Base-by-base conservation (phyloP, 768 basidiomycete species). In the Hericium coralloides region DNA sequence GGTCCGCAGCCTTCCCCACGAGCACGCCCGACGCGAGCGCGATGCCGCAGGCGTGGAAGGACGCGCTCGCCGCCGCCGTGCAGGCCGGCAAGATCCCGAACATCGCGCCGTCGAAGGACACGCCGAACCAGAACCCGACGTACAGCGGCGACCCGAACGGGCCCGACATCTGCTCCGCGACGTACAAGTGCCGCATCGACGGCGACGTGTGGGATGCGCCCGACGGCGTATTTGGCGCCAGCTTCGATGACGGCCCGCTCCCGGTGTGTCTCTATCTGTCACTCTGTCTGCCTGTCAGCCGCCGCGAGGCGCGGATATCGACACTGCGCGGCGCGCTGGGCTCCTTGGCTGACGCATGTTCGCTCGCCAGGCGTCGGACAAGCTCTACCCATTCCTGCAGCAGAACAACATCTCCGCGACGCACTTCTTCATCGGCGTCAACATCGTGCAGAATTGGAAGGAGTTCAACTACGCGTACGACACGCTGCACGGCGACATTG, bases 211-310 rank as follows among this genome's bases (percentile, higher is more conserved):
- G 85, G 82, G 82, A 94, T 59, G 88, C 86, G 0, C 92, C 93
- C 0, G 68, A 77, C 31, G 87, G 89, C 8, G 71, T 77, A 53
- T 72, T 90, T 53, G 88, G 74, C 2, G 72, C 82, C 55, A 76
- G 81, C 50, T 92, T 92, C 65, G 92, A 94, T 65, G 92, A 93
- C 65, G 92, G 92, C 0, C 92, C 92, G 0, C 72, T 77, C 15
- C 71, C 75, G 1, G 78, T 79, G 72, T 64, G 39, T 54, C 14
- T 36, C 48, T 22, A 41, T 55, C 17, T 50, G n/a, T n/a, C 38
- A 22, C 26, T 47, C 23, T 53, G 4, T n/a, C 25, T 55, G 26
- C 37, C 49, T 39, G 56, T 36, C 47, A 31, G 31, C 22, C 22
- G 38, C n/a, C 37, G 58, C 49, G 47, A 18, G 52, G 51, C 55